phyloP scores from a whole-genome alignment of 2,329 filamentous ascomycete species.

The Rasamsonia emersonii region DNA sequence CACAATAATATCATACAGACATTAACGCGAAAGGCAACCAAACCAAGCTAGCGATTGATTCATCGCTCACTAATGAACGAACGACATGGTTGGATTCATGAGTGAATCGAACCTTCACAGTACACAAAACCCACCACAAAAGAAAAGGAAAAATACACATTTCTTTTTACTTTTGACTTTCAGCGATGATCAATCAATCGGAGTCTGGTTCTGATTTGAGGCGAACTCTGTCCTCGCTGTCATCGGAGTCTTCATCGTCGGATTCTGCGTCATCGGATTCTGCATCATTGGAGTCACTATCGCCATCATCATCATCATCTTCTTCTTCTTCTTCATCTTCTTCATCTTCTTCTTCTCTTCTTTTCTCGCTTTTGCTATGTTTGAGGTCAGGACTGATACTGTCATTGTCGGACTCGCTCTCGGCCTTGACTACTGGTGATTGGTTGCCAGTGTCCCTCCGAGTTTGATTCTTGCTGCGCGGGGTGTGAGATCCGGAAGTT shows the following conservation, averaged over 20 bases:
- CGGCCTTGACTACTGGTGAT: neutral
- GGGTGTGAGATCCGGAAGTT: too few species aligned
- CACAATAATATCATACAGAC: too few species aligned
- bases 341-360: constrained; percentile 9
- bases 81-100: too few species aligned
- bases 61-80: too few species aligned
- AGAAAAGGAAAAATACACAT: too few species aligned
- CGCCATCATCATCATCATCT: constrained; percentile 10
- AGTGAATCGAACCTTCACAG: too few species aligned
- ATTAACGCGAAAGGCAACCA: too few species aligned
- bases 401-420: constrained; percentile 7
- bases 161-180: neutral
- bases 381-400: too few species aligned
- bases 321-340: neutral
- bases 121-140: too few species aligned
- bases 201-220: constrained; percentile 3
- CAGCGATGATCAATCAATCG: neutral
- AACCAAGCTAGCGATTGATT: too few species aligned
- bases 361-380: constrained; percentile 2
- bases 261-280: neutral
- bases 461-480: neutral
- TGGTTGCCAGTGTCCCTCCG: neutral
- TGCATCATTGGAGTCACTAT: neutral
- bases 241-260: neutral
- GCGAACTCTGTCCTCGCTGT: constrained; percentile 1